Evolutionary conservation across 306 rosid genomes (phyloP).

Genomic region (Fragaria iinumae): DNA sequence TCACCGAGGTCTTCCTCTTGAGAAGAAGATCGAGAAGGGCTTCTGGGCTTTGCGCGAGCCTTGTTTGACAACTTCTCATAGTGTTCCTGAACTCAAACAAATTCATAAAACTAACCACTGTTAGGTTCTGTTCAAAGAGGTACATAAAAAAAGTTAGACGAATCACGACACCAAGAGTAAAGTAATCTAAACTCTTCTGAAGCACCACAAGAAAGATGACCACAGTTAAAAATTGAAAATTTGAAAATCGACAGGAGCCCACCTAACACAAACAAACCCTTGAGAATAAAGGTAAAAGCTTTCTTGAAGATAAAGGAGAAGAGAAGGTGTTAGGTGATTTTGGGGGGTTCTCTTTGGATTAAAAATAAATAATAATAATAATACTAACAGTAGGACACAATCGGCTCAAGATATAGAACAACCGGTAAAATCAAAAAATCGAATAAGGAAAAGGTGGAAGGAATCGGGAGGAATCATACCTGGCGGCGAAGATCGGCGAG

Average conservation of each 20-base stretch:
- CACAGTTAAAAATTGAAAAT: conserved; percentile 1
- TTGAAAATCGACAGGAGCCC: conserved; percentile 30
- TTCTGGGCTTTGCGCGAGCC: conserved; percentile 86
- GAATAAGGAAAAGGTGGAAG: background rate
- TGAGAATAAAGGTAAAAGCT: conserved; percentile 9
- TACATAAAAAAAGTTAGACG: background rate
- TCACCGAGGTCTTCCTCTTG: conserved; percentile 75
- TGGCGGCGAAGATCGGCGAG: conserved; percentile 91
- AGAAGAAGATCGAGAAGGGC: conserved; percentile 63
- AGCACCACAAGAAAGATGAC: background rate
- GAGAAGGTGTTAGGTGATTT: background rate
- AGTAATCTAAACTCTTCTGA: no score
- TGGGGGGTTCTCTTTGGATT: background rate
- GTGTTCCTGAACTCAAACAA: conserved; percentile 53
- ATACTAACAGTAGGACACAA: background rate
- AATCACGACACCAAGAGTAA: no score
- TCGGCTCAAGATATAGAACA: background rate
- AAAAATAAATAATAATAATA: no score
- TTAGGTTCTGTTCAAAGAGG: background rate
- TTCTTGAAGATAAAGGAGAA: background rate
- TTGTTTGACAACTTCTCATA: conserved; percentile 75
- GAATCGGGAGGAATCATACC: conserved; percentile 32
- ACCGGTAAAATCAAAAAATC: background rate
- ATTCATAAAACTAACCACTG: background rate
- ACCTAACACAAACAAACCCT: conserved; percentile 37